Base-by-base conservation (phyloP, 2,329 filamentous ascomycete genomes). In the Neonectria faginata region DNA sequence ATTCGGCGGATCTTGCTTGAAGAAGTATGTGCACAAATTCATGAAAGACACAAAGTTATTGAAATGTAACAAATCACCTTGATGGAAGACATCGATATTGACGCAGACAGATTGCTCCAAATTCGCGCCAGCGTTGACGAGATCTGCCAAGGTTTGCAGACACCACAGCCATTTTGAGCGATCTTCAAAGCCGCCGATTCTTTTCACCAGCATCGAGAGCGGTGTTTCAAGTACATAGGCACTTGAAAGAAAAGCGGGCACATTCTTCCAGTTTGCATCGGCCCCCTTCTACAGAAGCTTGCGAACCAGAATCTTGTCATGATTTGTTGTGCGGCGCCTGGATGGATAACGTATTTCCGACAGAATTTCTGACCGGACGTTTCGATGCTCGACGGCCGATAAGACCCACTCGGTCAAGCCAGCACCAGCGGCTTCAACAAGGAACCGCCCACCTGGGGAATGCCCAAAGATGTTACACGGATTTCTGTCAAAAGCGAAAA, bases 11-110 rank as follows among this genome's bases (percentile, higher is more conserved):
- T 11, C 9, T 2, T 7, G 2, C 36, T 16, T 16, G 6, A 39
- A 3, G 5, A 16, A 39, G 5, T 5, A 5, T 36, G 33, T 5
- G 5, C n/a, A 2, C 16, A 12, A 25, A 25, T 16, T 5, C 3
- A 1, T 1, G 11, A 36, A 36, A 1, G 3, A 5, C 3, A 12
- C 12, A 14, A 0, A 36, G 4, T 2, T 5, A 1, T 6, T 8
- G 36, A 39, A 39, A 39, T 39, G 36, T n/a, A 39, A n/a, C 1
- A 16, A 39, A 16, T 39, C 1, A 39, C n/a, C 36, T 7, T 8
- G 14, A 7, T 16, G 14, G 6, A 6, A 39, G 6, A 39, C 14
- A n/a, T 39, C 36, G 7, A 39, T n/a, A 39, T n/a, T 9, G 36
- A 39, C 5, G 6, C 36, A 39, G 14, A 39, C 36, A 2, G 36